These are phyloP conservation scores for Hawksworthiomyces lignivorus DNA, from an alignment of 2,329 filamentous ascomycete genomes.

Conservation along the genomic window DNA sequence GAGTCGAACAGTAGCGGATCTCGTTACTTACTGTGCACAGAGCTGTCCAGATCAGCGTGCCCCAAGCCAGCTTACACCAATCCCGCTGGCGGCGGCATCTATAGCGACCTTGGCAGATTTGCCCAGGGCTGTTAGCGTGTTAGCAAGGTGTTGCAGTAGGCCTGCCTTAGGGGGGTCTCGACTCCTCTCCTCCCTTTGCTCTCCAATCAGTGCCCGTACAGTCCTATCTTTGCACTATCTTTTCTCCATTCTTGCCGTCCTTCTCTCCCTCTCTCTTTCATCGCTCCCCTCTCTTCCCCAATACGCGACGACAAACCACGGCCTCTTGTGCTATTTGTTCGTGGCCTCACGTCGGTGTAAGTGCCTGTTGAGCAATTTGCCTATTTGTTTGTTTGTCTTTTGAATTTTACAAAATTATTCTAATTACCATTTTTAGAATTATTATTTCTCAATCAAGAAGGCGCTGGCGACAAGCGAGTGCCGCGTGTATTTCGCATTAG, in stretches of 20 bases:
- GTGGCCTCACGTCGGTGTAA: neutral
- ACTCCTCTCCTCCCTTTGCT: neutral
- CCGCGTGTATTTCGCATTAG: neutral
- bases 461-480: neutral
- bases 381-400: neutral
- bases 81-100: too few species aligned
- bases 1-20: too few species aligned
- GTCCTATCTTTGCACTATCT: neutral
- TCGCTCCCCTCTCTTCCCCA: too few species aligned
- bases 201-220: conserved; percentile 1
- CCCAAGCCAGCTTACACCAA: too few species aligned
- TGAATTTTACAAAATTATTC: neutral
- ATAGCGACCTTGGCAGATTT: too few species aligned
- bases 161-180: too few species aligned
- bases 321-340: conserved; percentile 1
- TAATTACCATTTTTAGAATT: too few species aligned
- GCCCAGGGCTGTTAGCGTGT: too few species aligned
- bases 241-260: neutral
- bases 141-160: too few species aligned
- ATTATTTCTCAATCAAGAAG: conserved; percentile 1
- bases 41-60: too few species aligned
- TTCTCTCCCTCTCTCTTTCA: neutral
- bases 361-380: too few species aligned
- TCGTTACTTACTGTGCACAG: too few species aligned
- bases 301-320: conserved; percentile 1